Conservation (phyloP, 2,329 filamentous ascomycete species). For the Aspergillus spinulosporus region DNA sequence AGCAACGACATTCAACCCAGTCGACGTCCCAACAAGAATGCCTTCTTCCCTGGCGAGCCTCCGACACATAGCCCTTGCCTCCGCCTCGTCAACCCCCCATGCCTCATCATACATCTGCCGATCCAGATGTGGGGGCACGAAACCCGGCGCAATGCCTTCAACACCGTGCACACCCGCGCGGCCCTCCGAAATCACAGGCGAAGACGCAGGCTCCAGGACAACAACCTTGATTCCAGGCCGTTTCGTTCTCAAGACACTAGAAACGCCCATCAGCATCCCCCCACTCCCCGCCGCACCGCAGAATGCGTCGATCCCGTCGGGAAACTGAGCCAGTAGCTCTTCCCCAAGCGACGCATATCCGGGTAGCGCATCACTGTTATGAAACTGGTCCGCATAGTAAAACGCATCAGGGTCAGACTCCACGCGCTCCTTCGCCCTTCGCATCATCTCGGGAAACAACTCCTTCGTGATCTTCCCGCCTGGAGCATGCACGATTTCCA, state of each 20-base stretch:
- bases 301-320: constrained; percentile 19
- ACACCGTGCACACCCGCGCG: constrained; percentile 74
- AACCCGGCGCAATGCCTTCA: constrained; percentile 93
- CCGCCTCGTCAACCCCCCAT: constrained; percentile 88
- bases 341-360: constrained; percentile 15
- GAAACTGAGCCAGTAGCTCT: constrained; percentile 18
- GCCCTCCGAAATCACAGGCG: constrained; percentile 16
- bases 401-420: not conserved
- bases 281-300: constrained; percentile 17
- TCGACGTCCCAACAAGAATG: constrained; percentile 66
- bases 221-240: not conserved
- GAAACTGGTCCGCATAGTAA: constrained; percentile 19
- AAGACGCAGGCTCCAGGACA: constrained; percentile 19
- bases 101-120: constrained; percentile 75
- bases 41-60: constrained; percentile 86
- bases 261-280: constrained; percentile 19
- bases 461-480: constrained; percentile 16
- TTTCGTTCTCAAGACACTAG: constrained; percentile 10
- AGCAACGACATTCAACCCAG: constrained; percentile 23
- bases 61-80: constrained; percentile 78
- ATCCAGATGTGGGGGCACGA: constrained; percentile 82
- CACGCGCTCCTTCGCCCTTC: not conserved
- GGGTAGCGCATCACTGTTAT: constrained; percentile 14
- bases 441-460: not conserved
- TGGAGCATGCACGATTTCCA: constrained; percentile 17